Base-by-base conservation (phyloP, 345 rosid species). In the Sisymbrium altissimum region DNA sequence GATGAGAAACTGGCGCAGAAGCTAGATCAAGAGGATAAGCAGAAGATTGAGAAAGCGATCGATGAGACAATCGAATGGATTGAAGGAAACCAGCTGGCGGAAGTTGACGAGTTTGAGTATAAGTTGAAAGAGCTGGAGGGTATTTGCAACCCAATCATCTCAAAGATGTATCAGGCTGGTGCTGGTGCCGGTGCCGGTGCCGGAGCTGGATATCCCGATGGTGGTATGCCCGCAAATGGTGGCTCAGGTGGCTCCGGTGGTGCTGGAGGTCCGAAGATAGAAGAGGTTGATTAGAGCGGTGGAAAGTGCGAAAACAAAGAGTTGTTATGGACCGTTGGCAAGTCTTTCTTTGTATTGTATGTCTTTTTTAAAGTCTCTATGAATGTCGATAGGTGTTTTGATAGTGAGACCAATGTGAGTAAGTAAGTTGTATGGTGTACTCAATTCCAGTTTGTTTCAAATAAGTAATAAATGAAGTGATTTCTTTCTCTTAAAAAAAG, bases 231-330 rank as follows among this genome's bases (percentile, higher is more conserved):
- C 0, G 52, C 74, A 29, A n/a, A 64, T 4, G 68, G 75, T 29
- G 66, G 56, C 32, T 50, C 56, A 23, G 32, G 32, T 50, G 56
- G 56, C 4, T 67, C 76, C 0, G 66, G 71, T 3, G 36, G 71
- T 18, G 77, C 76, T 38, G 78, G 84, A 50, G 83, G 87, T 38
- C 87, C 85, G 0, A 82, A 82, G 84, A 80, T 84, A 13, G 87
- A 84, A 68, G 87, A 84, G 49, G 85, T 84, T 29, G 87, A 82
- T 25, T 84, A 65, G 43, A 60, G 40, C 7, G 25, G 10, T 11
- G 25, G 6, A 5, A 13, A 30, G 30, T 62, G 60, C 7, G 15
- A 32, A 44, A 36, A 46, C 5, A 13, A 21, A 49, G 12, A 40
- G 64, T 75, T 49, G 41, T 11, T 17, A 8, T 60, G 55, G 2